These are phyloP conservation scores for Zygosaccharomyces bisporus DNA, from an alignment of 805 yeast genomes.

Conservation along the genomic window DNA sequence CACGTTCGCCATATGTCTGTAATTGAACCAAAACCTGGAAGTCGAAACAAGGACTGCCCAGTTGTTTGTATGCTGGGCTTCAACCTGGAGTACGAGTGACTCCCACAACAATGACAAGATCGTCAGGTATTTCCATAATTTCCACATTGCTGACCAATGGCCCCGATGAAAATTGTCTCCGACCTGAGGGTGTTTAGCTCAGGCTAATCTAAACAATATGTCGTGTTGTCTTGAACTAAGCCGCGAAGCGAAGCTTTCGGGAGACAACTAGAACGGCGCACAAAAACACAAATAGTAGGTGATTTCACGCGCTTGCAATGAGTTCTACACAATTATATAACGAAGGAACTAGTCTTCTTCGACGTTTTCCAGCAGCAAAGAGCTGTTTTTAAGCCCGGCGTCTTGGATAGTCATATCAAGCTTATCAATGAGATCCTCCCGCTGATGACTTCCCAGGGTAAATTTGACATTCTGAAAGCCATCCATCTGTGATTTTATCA, in stretches of 20 bases:
- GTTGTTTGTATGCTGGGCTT: conserved; percentile 52
- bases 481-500: conserved; percentile 57
- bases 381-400: conserved; percentile 80
- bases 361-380: conserved; percentile 60
- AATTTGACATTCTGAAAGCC: conserved; percentile 44
- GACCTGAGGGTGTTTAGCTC: not conserved
- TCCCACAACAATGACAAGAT: conserved; percentile 3
- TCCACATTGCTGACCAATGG: conserved; percentile 2
- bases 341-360: conserved; percentile 19
- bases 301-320: not conserved
- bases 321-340: not conserved
- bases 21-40: conserved; percentile 97
- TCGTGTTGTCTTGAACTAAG: not conserved
- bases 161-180: not conserved
- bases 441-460: conserved; percentile 50
- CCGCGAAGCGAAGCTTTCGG: not conserved
- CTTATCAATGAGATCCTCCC: conserved; percentile 52
- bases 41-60: conserved; percentile 93
- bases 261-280: not conserved
- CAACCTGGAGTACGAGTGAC: conserved; percentile 2
- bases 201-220: not conserved
- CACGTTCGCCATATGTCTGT: conserved; percentile 96
- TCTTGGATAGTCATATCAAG: conserved; percentile 59
- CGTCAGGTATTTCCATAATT: conserved; percentile 6
- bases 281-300: not conserved